Evolutionary conservation across 257 asterid species (phyloP).

Genomic region (Paulownia fortunei): DNA sequence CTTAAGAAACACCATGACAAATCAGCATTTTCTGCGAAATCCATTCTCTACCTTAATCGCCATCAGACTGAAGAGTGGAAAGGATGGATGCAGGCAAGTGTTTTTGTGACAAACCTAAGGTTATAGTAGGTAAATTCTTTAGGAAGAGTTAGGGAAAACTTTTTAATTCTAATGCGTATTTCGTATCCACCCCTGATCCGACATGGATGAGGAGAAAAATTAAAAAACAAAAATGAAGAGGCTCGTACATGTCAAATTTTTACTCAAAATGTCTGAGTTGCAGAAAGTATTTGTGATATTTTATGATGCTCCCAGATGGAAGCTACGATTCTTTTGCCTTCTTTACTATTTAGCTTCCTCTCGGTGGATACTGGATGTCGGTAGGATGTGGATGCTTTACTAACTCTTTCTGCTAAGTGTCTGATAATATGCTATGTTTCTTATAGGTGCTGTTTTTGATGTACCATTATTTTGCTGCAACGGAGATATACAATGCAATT

Average conservation of each 20-base stretch:
- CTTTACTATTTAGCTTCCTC: background rate
- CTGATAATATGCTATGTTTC: conserved; percentile 34
- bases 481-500: conserved; percentile 94
- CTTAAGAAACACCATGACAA: conserved; percentile 91
- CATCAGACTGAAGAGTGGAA: conserved; percentile 99
- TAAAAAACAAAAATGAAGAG: background rate
- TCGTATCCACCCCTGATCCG: background rate
- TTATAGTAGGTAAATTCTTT: background rate
- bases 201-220: background rate
- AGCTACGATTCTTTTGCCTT: conserved; percentile 9
- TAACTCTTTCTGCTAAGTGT: conserved; percentile 3
- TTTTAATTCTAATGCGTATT: background rate
- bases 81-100: conserved; percentile 99
- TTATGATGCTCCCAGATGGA: conserved; percentile 19
- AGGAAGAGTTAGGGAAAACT: background rate
- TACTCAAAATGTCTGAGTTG: background rate
- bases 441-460: conserved; percentile 85
- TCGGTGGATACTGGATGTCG: background rate
- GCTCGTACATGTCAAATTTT: background rate
- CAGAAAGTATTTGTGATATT: background rate
- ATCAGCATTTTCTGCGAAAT: conserved; percentile 90
- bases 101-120: conserved; percentile 13
- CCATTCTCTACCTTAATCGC: conserved; percentile 90
- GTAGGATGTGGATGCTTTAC: background rate
- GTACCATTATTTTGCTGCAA: conserved; percentile 99